These are phyloP conservation scores for Trichoderma lentiforme DNA, from an alignment of 2,329 filamentous ascomycete species.

Conservation along the genomic window DNA sequence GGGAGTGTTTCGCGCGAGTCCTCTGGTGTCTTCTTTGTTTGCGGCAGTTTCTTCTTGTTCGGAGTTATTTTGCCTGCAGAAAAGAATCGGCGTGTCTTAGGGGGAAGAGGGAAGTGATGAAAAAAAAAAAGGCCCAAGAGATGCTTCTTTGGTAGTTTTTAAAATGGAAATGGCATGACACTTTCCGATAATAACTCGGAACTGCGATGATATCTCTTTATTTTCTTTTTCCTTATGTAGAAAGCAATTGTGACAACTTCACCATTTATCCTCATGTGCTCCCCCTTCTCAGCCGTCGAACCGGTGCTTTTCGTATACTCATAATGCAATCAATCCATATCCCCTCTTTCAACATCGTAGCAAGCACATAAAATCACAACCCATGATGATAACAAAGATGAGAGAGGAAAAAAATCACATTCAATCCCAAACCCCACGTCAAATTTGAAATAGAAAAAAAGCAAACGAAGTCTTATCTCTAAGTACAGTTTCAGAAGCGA, in stretches of 20 bases:
- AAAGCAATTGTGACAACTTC: slow-evolving; percentile 13
- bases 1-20: slow-evolving; percentile 6
- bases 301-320: neutral
- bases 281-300: neutral
- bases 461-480: slow-evolving; percentile 1
- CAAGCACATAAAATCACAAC: neutral
- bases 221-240: slow-evolving; percentile 13
- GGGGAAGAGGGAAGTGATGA: neutral
- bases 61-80: neutral
- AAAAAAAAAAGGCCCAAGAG: slow-evolving; percentile 5
- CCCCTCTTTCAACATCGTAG: neutral
- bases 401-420: neutral
- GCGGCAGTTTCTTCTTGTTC: slow-evolving; percentile 13
- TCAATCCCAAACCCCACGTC: neutral
- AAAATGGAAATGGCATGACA: slow-evolving; percentile 30
- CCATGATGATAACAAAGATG: neutral
- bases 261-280: neutral
- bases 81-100: neutral
- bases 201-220: slow-evolving; percentile 8
- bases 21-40: slow-evolving; percentile 17
- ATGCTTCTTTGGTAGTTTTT: slow-evolving; percentile 20
- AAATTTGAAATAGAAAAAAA: neutral
- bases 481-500: neutral
- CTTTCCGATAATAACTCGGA: slow-evolving; percentile 11
- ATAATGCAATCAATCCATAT: neutral